Conservation (phyloP, 768 basidiomycete species). For the Multifurca ochricompacta region DNA sequence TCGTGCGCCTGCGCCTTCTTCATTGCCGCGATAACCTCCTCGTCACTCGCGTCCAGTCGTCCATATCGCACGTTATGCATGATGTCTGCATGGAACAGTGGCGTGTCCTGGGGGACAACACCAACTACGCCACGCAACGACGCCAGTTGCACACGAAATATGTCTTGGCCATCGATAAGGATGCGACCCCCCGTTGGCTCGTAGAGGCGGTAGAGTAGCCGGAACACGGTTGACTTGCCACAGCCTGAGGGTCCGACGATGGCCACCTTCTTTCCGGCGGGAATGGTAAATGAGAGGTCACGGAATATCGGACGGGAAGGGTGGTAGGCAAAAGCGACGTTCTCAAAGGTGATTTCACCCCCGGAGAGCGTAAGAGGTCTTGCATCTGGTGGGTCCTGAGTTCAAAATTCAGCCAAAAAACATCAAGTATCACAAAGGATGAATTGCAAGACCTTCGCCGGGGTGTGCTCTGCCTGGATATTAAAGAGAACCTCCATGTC, state of each 20-base stretch:
- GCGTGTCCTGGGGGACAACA: slow-evolving; percentile 97
- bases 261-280: slow-evolving; percentile 94
- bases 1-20: slow-evolving; percentile 82
- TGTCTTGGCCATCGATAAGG: slow-evolving; percentile 80
- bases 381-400: slow-evolving; percentile 62
- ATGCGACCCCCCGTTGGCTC: slow-evolving; percentile 77
- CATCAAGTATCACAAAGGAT: not conserved
- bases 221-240: slow-evolving; percentile 95
- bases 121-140: slow-evolving; percentile 73
- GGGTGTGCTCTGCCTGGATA: slow-evolving; percentile 72
- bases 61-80: slow-evolving; percentile 96
- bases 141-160: slow-evolving; percentile 60
- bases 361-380: slow-evolving; percentile 63
- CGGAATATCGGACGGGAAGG: slow-evolving; percentile 89
- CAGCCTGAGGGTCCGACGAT: slow-evolving; percentile 97
- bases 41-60: slow-evolving; percentile 75
- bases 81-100: slow-evolving; percentile 92
- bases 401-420: not conserved
- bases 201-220: slow-evolving; percentile 92
- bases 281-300: slow-evolving; percentile 80
- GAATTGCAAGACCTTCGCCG: slow-evolving; percentile 38
- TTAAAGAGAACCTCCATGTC: slow-evolving; percentile 97
- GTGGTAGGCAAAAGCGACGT: slow-evolving; percentile 88
- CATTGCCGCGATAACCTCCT: slow-evolving; percentile 80
- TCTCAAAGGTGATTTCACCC: slow-evolving; percentile 87